Conservation (phyloP, 106 monocot genomes). For the Triglochin maritima region DNA sequence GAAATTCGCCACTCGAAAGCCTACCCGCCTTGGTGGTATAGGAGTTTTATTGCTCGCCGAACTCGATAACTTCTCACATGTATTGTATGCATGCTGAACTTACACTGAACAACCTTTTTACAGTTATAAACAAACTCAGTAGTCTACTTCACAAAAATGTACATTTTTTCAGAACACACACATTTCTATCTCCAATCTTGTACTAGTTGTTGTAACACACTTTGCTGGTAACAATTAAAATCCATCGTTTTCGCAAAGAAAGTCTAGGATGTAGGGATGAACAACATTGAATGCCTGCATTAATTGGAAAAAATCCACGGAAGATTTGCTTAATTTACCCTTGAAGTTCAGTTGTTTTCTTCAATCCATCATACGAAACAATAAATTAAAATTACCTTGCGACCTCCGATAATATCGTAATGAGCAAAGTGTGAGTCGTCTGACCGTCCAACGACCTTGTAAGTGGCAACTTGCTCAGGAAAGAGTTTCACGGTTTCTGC, state of each 20-base stretch:
- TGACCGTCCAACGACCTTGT: constrained; percentile 65
- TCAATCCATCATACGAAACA: background rate
- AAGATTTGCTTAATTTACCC: no score
- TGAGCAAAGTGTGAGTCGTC: constrained; percentile 81
- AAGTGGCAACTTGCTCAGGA: constrained; percentile 43
- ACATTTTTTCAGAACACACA: no score
- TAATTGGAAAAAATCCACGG: background rate
- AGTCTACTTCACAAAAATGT: no score
- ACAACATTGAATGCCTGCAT: constrained; percentile 58
- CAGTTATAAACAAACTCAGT: no score
- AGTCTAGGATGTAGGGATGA: constrained; percentile 62
- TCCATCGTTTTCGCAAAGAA: constrained; percentile 26
- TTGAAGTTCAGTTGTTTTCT: background rate
- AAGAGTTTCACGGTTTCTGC: constrained; percentile 85
- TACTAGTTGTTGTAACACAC: no score
- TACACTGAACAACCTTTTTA: no score
- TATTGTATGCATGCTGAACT: no score
- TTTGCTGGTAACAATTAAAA: background rate
- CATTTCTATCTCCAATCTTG: no score
- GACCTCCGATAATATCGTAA: constrained; percentile 86
- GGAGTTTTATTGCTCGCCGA: no score
- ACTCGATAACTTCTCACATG: no score
- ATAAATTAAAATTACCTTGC: constrained; percentile 31
- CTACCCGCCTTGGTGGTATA: no score
- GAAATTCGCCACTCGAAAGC: no score